Percentiles rank a stretch among this genome's conserved stretches.
These are phyloP conservation scores for Halenospora varia DNA, from an alignment of 495 filamentous ascomycete genomes.

Conservation along the genomic window DNA sequence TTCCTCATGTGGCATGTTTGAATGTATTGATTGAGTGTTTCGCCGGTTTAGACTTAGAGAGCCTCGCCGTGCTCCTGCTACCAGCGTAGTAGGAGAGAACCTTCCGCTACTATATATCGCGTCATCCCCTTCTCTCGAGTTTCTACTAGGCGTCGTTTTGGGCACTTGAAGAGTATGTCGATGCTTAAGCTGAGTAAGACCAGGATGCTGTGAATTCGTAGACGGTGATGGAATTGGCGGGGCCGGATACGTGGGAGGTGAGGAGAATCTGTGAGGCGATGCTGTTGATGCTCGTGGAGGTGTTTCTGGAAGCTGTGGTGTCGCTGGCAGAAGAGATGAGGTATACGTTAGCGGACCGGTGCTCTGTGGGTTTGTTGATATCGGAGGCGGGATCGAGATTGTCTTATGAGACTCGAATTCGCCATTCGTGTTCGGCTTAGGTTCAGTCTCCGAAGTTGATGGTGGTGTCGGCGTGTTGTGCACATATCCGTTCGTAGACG, in stretches of 20 bases:
- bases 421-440: constrained; percentile 38
- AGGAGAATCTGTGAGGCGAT: constrained; percentile 67
- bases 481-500: constrained; percentile 19
- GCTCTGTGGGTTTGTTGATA: constrained; percentile 23
- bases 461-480: constrained; percentile 5
- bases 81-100: constrained; percentile 68
- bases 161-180: constrained; percentile 91
- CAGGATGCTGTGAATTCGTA: constrained; percentile 38
- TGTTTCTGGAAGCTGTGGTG: constrained; percentile 38
- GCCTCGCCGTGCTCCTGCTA: constrained; percentile 60
- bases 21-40: constrained; percentile 78
- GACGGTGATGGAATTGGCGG: constrained; percentile 42
- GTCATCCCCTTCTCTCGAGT: constrained; percentile 57
- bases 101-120: constrained; percentile 66
- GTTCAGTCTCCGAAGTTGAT: constrained; percentile 1
- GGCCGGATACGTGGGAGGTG: constrained; percentile 60
- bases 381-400: constrained; percentile 28
- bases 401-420: constrained; percentile 36
- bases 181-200: constrained; percentile 58
- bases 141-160: constrained; percentile 43
- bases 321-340: constrained; percentile 32
- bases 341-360: constrained; percentile 23
- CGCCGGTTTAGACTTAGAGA: constrained; percentile 78
- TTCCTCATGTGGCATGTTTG: constrained; percentile 79
- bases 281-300: constrained; percentile 34